Base-by-base conservation (phyloP, 805 yeast species). In the Clavispora santaluciae region DNA sequence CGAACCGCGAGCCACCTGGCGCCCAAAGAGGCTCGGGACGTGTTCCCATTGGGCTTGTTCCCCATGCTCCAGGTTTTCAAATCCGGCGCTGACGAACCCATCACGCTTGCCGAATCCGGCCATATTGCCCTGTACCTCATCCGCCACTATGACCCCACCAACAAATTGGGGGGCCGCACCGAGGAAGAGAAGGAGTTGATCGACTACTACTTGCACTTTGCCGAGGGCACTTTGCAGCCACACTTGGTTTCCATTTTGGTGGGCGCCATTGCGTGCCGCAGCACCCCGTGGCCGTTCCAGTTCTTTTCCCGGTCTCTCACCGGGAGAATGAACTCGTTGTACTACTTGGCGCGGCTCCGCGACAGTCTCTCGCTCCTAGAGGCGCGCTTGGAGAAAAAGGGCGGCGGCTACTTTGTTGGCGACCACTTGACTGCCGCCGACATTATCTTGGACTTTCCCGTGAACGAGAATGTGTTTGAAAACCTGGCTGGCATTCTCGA, bases 41-140 rank as follows among this genome's bases (percentile, higher is more conserved):
- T 66, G 6, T 69, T 64, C 45, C 72, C 70, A 8, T 56, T 62
- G 23, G 72, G 72, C 3, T 61, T 63, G 48, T 59, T 68, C 1
- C 61, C 72, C 3, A 55, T 66, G 9, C 48, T 51, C 17, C 44
- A 47, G 36, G 42, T 51, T 8, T 41, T 36, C 44, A 46, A 43
- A 22, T 23, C 22, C 7, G 50, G 48, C 20, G n/a, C 34, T 6
- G 16, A 39, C 16, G 30, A 38, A 25, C 49, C 49, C 5, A 25
- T 64, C 12, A 53, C 57, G 37, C 46, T 79, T 28, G 79, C 79
- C 18, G 91, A 83, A 57, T 72, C 81, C 18, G 89, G 84, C 3
- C 68, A 67, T 35, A 81, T 83, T 35, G 54, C 77, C 35, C 73
- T 70, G 40, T 77, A 77, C 51, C 50, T 83, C 31, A 57, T 80